Base-by-base conservation (phyloP, 345 rosid genomes). In the Eucalyptus marginata region DNA sequence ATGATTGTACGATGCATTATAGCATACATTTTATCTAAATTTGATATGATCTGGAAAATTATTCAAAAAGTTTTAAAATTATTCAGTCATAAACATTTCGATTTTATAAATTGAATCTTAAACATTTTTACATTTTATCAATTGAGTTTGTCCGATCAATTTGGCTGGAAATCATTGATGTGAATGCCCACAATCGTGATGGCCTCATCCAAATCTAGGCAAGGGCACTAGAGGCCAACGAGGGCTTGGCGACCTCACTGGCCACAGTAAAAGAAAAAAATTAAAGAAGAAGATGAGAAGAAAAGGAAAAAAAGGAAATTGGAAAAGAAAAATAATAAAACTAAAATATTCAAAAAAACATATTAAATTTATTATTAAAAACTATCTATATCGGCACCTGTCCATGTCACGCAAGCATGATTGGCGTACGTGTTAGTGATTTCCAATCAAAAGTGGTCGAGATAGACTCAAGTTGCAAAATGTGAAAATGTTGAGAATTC, bases 101-200 rank as follows among this genome's bases (percentile, higher is more conserved):
- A 15, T 66, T 66, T 3, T 31, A 17, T 0, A 16, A 0, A 66
- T n/a, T 2, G 0, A n/a, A 8, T 64, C 17, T 16, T 64, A 64
- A n/a, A 64, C 0, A 14, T 14, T 64, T 14, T 1, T 4, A 64
- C 0, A 14, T 29, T 14, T 64, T 14, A 14, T 2, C 20, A 64
- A n/a, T 31, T 16, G 3, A 31, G 1, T 8, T 0, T 0, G 31
- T 31, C 0, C 0, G 1, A 0, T 1, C 2, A 66, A 31, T 15
- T 24, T 56, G 1, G 3, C 3, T 0, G 0, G 0, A 56, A 56
- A 56, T 56, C 8, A 22, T 0, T 4, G 1, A 52, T 52, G 2
- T n/a, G 2, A 52, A 52, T 0, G 2, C 25, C 25, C 58, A 2
- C 5, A 0, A 52, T 8, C 0, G 1, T 52, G 25, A 52, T 52